These are phyloP conservation scores for Eucalyptus cloeziana DNA, from an alignment of 345 rosid species.

Conservation along the genomic window DNA sequence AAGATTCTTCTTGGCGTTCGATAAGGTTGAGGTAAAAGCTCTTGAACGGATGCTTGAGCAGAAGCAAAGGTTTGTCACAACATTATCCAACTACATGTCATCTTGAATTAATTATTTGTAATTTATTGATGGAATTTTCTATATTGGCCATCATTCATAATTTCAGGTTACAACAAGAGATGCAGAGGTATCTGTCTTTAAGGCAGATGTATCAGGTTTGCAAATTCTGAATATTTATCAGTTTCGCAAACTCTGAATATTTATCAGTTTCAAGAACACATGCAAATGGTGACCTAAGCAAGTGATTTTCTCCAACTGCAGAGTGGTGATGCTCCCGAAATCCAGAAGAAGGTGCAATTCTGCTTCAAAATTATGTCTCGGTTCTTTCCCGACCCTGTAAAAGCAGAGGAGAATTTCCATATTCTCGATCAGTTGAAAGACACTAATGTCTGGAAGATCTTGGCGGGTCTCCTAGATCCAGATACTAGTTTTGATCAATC, in stretches of 20 bases:
- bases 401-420: slow-evolving; percentile 84
- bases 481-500: slow-evolving; percentile 53
- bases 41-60: slow-evolving; percentile 90
- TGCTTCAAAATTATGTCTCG: slow-evolving; percentile 90
- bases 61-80: slow-evolving; percentile 63
- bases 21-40: slow-evolving; percentile 80
- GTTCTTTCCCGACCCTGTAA: slow-evolving; percentile 69
- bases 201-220: slow-evolving; percentile 85
- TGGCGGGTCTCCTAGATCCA: slow-evolving; percentile 62
- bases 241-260: not conserved
- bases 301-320: slow-evolving; percentile 22
- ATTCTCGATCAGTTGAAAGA: slow-evolving; percentile 92
- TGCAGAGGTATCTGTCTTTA: slow-evolving; percentile 75
- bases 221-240: not conserved
- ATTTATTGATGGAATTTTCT: not conserved
- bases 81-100: not conserved
- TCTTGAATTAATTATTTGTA: not conserved
- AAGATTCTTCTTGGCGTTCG: slow-evolving; percentile 64
- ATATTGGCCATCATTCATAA: not conserved
- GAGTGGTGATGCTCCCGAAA: slow-evolving; percentile 74
- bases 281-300: not conserved
- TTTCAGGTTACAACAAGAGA: slow-evolving; percentile 96
- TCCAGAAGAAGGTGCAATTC: slow-evolving; percentile 64
- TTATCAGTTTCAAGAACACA: not conserved
- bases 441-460: slow-evolving; percentile 83